Evolutionary conservation across 768 basidiomycete species (phyloP), one percentile per base, ranked within the genome.

Genomic region (Podaxis carcinomalis): DNA sequence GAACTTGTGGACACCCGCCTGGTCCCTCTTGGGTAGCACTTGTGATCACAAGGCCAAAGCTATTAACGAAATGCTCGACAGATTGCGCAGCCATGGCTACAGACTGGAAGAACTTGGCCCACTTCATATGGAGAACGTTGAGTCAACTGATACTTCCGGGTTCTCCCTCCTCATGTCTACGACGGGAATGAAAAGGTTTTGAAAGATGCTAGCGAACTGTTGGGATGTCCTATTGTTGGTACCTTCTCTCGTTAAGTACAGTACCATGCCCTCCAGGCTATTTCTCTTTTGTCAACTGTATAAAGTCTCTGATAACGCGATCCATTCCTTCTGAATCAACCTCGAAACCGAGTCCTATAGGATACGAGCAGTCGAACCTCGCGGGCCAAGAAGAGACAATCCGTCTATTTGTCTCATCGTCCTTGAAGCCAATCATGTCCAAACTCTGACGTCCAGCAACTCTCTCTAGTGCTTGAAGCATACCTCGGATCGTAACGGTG

Each of bases 401-500:
- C 13, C 75, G 67, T 54, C 77, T 70, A 63, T 74, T 80, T 10
- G 71, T 68, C 1, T 74, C 72, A 59, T 82, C 79, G 62, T 80
- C 77, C 64, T 77, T 71, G 66, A 81, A 82, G 58, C 72, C 75
- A 57, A 88, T 78, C 6, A 83, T 68, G 10, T 76, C 69, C 57
- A 83, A 60, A 1, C 73, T 78, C 39, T 79, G 73, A 62, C 74
- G 68, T 1, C 85, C 86, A 2, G 77, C 84, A 28, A 82, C 76
- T 56, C 75, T 73, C 57, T 77, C 75, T 25, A 88, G 72, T 10
- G 85, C 83, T 11, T 76, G 67, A 13, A 88, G 71, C 69, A 83
- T 83, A 46, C 83, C 79, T 28, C 79, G 75, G 1, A 85, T 78
- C 1, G 79, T 83, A 9, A 81, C 74, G 1, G 81, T 84, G 69